These are phyloP conservation scores for Arctium lappa DNA, from an alignment of 129 eudicot genomes.

Conservation along the genomic window DNA sequence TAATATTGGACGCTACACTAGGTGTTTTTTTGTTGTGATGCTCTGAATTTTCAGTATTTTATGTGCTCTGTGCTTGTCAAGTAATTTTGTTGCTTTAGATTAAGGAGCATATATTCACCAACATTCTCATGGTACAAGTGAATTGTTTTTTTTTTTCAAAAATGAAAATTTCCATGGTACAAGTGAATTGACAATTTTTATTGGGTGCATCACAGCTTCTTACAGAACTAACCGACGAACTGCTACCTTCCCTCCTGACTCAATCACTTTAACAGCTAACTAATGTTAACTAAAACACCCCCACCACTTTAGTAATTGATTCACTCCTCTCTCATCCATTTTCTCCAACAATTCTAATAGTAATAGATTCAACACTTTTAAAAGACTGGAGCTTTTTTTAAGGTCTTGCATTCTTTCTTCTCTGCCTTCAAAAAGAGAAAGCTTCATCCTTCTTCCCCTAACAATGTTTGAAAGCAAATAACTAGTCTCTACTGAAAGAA, in stretches of 20 bases:
- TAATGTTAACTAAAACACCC: too few relatives aligned
- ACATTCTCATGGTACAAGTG: background rate
- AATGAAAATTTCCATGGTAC: too few relatives aligned
- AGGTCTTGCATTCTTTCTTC: background rate
- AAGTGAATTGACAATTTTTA: too few relatives aligned
- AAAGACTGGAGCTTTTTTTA: background rate
- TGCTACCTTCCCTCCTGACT: too few relatives aligned
- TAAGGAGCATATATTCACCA: background rate
- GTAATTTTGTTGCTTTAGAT: background rate
- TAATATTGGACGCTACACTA: constrained; percentile 83
- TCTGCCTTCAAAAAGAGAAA: background rate
- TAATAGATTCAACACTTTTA: background rate
- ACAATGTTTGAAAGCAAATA: background rate
- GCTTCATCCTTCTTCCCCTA: background rate
- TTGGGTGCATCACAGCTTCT: too few relatives aligned
- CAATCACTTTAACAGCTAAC: too few relatives aligned
- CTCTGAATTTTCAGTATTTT: background rate
- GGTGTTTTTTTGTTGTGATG: constrained; percentile 41
- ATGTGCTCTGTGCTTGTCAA: constrained; percentile 4
- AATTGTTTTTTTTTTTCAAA: background rate
- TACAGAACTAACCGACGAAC: too few relatives aligned
- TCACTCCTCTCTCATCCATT: background rate
- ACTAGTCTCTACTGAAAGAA: background rate
- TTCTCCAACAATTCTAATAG: background rate
- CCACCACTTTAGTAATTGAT: background rate